These are phyloP conservation scores for Septoria linicola DNA, from an alignment of 2,329 filamentous ascomycete species.

Conservation along the genomic window DNA sequence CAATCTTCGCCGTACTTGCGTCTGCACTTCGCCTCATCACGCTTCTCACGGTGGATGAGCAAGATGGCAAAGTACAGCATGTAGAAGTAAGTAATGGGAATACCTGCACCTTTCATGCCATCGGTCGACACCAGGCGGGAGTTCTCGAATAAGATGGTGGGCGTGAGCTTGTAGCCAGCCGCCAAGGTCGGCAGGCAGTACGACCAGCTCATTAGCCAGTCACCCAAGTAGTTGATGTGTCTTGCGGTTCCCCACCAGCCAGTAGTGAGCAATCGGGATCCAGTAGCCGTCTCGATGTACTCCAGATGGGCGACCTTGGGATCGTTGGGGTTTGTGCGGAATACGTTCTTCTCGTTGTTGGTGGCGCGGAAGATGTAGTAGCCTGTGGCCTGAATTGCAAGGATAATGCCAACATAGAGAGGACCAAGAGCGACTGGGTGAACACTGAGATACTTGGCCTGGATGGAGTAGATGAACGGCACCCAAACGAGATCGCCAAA, in stretches of 20 bases:
- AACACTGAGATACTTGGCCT: conserved; percentile 78
- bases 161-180: conserved; percentile 72
- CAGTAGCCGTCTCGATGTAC: conserved; percentile 80
- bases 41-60: conserved; percentile 77
- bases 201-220: conserved; percentile 92
- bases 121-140: conserved; percentile 58
- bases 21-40: conserved; percentile 88
- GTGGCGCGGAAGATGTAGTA: conserved; percentile 91
- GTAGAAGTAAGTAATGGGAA: conserved; percentile 92
- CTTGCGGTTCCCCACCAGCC: conserved; percentile 93
- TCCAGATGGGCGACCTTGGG: conserved; percentile 75
- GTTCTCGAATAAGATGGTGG: conserved; percentile 56
- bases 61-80: conserved; percentile 86
- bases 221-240: conserved; percentile 94
- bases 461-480: conserved; percentile 82
- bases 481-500: conserved; percentile 94
- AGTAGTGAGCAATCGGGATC: conserved; percentile 75
- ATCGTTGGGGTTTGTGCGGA: conserved; percentile 83
- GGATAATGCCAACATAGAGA: conserved; percentile 62
- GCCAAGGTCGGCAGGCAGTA: conserved; percentile 84
- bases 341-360: conserved; percentile 93
- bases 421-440: conserved; percentile 78
- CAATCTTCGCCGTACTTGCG: conserved; percentile 92
- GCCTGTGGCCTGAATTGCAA: conserved; percentile 67
- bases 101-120: conserved; percentile 76